These are phyloP conservation scores for Rhytidiadelphus loreus DNA, from an alignment of 225 moss, liverwort and hornwort genomes.

Conservation along the genomic window DNA sequence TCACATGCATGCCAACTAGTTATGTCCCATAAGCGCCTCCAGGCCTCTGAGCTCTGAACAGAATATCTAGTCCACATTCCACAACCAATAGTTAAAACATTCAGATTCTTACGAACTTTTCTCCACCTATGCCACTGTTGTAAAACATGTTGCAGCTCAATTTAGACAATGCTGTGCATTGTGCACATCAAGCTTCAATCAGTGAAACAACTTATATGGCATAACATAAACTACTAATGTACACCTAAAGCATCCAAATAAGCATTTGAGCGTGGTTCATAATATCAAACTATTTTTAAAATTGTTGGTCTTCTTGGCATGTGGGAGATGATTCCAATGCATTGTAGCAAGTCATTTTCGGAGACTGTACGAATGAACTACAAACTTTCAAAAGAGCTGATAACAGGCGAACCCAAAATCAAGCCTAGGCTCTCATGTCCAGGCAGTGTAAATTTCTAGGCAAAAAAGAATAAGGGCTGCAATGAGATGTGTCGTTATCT, in stretches of 20 bases:
- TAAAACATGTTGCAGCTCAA: not conserved
- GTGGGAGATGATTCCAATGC: not conserved
- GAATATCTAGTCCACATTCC: not conserved
- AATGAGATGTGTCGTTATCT: not conserved
- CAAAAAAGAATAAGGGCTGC: not conserved
- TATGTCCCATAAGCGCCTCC: not conserved
- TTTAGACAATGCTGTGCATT: not conserved
- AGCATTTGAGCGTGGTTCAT: not conserved
- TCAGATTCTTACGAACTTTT: not conserved
- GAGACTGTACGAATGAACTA: not conserved
- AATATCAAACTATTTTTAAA: not conserved
- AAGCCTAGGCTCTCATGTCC: not conserved
- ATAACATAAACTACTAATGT: not conserved
- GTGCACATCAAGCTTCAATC: not conserved
- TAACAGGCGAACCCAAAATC: not conserved
- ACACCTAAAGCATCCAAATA: not conserved
- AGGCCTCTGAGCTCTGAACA: not conserved
- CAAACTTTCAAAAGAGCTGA: not conserved
- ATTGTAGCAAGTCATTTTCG: not conserved
- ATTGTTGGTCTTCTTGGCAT: not conserved
- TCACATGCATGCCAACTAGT: not conserved
- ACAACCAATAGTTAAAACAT: not conserved
- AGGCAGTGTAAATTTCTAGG: not conserved
- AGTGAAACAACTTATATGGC: not conserved
- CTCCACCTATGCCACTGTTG: not conserved